Percentiles rank a stretch among this genome's conserved stretches.
Evolutionary conservation across 2,329 filamentous ascomycete species (phyloP).

Genomic region (Daldinia eschscholtzii): DNA sequence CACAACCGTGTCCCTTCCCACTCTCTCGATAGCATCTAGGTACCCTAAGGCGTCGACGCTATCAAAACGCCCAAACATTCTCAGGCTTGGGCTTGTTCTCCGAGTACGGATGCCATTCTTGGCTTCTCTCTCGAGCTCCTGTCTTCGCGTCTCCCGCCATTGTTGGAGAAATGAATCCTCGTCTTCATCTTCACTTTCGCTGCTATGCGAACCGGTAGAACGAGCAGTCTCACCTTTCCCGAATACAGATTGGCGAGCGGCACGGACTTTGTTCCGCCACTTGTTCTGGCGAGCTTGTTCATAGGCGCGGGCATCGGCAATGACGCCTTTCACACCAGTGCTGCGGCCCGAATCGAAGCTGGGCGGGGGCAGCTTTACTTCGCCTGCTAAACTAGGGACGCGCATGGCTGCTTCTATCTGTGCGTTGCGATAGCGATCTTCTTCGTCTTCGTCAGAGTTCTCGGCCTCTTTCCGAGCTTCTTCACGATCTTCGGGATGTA

Average conservation of each 20-base stretch:
- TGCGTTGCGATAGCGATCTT: slow-evolving; percentile 65
- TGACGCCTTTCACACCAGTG: slow-evolving; percentile 88
- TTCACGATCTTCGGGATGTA: slow-evolving; percentile 72
- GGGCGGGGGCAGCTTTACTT: slow-evolving; percentile 71
- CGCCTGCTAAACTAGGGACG: slow-evolving; percentile 66
- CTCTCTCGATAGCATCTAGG: slow-evolving; percentile 95
- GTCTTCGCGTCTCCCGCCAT: slow-evolving; percentile 85
- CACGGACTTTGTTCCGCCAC: slow-evolving; percentile 65
- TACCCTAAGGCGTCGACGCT: slow-evolving; percentile 91
- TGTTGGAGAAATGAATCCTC: slow-evolving; percentile 85
- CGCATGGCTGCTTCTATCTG: slow-evolving; percentile 75
- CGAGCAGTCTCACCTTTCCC: slow-evolving; percentile 57
- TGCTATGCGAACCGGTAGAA: slow-evolving; percentile 51
- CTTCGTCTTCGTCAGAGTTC: slow-evolving; percentile 68
- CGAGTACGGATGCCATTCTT: slow-evolving; percentile 69
- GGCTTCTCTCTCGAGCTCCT: slow-evolving; percentile 78
- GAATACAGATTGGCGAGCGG: slow-evolving; percentile 68
- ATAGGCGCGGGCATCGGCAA: slow-evolving; percentile 84
- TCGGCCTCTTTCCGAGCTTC: slow-evolving; percentile 59
- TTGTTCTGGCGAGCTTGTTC: slow-evolving; percentile 73
- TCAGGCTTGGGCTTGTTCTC: slow-evolving; percentile 80
- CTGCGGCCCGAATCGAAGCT: slow-evolving; percentile 76
- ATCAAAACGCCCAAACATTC: slow-evolving; percentile 83
- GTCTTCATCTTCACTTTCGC: slow-evolving; percentile 67
- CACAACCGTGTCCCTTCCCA: slow-evolving; percentile 82